These are phyloP conservation scores for Asclepias syriaca DNA, from an alignment of 257 asterid genomes.

Conservation along the genomic window DNA sequence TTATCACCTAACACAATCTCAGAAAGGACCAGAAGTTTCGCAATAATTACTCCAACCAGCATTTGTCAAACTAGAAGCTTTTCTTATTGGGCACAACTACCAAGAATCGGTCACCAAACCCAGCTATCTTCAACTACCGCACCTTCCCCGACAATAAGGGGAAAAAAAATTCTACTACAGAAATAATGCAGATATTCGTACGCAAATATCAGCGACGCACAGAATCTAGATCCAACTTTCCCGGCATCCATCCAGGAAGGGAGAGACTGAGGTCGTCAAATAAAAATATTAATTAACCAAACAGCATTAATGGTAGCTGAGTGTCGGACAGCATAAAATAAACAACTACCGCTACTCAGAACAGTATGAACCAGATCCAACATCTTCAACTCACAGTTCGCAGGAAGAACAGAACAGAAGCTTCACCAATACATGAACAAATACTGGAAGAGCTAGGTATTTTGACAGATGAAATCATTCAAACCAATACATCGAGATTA, in stretches of 20 bases:
- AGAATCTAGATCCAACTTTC: background rate
- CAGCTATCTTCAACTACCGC: background rate
- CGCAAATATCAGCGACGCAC: background rate
- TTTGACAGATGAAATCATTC: background rate
- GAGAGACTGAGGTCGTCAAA: background rate
- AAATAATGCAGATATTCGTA: background rate
- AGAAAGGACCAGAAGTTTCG: background rate
- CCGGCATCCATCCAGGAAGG: background rate
- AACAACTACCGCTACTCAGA: background rate
- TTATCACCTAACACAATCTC: background rate
- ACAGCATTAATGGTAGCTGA: background rate
- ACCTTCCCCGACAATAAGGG: no score
- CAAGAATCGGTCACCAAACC: background rate
- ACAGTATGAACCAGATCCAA: conserved; percentile 3
- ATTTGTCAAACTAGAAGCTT: no score
- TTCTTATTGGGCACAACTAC: background rate
- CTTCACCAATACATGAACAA: background rate
- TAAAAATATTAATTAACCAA: background rate
- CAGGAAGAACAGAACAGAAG: background rate
- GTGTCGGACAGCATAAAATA: background rate
- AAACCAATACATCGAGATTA: background rate
- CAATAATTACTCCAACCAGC: background rate
- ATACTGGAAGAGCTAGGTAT: background rate
- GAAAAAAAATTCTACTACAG: background rate
- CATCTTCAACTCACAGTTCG: background rate